phyloP scores from a whole-genome alignment of 495 filamentous ascomycete genomes.

The Venustampulla echinocandica region DNA sequence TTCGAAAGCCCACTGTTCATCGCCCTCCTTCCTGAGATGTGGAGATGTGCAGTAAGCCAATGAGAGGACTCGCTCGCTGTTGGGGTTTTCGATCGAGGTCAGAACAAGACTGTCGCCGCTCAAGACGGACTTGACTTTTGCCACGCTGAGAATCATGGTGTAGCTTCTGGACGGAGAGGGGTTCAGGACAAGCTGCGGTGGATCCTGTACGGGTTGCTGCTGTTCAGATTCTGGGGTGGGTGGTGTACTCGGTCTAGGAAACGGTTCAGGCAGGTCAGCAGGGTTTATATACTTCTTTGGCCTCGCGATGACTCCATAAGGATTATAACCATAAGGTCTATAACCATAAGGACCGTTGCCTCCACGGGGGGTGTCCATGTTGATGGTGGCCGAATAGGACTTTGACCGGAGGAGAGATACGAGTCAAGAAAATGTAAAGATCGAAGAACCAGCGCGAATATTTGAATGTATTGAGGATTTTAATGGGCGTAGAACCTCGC shows the following conservation, averaged over 20 bases:
- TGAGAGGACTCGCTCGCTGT: constrained; percentile 72
- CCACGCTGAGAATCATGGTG: constrained; percentile 36
- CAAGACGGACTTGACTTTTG: constrained; percentile 85
- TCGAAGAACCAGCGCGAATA: background rate
- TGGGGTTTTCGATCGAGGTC: constrained; percentile 60
- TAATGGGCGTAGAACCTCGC: too few relatives aligned
- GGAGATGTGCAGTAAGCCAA: constrained; percentile 88
- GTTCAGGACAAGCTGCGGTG: constrained; percentile 2
- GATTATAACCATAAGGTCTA: background rate
- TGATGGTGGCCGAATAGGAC: background rate
- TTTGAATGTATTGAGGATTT: too few relatives aligned
- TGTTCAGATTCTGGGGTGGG: background rate
- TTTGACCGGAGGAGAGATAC: background rate
- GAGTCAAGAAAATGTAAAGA: background rate
- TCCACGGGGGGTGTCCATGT: background rate
- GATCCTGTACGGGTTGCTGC: background rate
- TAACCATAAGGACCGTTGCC: background rate
- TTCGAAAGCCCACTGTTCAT: constrained; percentile 86
- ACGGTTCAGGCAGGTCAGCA: constrained; percentile 22
- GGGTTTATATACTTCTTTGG: background rate
- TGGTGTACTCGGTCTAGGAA: constrained; percentile 13
- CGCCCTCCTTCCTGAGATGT: constrained; percentile 75
- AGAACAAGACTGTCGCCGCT: constrained; percentile 89
- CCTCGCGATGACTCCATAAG: background rate
- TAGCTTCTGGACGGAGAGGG: constrained; percentile 13